A percentile compares a stretch with the other conserved stretches of the same genome.
phyloP scores from a whole-genome alignment of 331 rosid species.

The Malus hybrid region DNA sequence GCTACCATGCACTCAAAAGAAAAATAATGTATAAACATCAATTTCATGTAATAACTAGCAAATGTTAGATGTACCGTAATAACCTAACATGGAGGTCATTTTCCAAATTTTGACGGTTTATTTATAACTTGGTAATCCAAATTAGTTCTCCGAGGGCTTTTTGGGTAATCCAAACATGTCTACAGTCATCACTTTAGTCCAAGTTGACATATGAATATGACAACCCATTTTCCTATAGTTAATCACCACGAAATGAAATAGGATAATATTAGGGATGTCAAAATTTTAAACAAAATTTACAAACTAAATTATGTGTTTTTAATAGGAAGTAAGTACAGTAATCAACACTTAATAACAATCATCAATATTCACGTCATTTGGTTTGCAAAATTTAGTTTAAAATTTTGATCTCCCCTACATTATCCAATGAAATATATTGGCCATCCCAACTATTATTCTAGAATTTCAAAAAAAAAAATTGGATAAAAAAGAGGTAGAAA shows the following conservation, averaged over 20 bases:
- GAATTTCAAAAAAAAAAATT: too few relatives aligned
- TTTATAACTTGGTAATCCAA: neutral
- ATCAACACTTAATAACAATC: too few relatives aligned
- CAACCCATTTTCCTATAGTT: slow-evolving; percentile 2
- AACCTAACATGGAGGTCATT: slow-evolving; percentile 10
- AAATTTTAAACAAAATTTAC: too few relatives aligned
- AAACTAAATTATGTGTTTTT: too few relatives aligned
- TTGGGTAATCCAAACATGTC: neutral
- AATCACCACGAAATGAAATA: neutral
- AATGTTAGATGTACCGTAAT: neutral
- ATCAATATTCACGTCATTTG: too few relatives aligned
- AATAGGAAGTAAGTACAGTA: too few relatives aligned
- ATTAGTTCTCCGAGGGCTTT: neutral
- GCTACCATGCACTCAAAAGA: too few relatives aligned
- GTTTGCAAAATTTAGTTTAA: too few relatives aligned
- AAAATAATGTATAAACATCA: neutral
- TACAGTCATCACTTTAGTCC: neutral
- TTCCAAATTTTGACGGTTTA: slow-evolving; percentile 10
- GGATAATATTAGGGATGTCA: too few relatives aligned
- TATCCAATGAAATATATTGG: neutral
- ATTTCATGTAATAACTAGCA: neutral
- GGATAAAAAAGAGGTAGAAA: neutral
- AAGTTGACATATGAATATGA: slow-evolving; percentile 12
- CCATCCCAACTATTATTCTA: neutral
- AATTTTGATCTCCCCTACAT: too few relatives aligned